Percentiles rank a stretch among this genome's conserved stretches.
Conservation (phyloP, 331 rosid species). For the Prunus yedoensis region DNA sequence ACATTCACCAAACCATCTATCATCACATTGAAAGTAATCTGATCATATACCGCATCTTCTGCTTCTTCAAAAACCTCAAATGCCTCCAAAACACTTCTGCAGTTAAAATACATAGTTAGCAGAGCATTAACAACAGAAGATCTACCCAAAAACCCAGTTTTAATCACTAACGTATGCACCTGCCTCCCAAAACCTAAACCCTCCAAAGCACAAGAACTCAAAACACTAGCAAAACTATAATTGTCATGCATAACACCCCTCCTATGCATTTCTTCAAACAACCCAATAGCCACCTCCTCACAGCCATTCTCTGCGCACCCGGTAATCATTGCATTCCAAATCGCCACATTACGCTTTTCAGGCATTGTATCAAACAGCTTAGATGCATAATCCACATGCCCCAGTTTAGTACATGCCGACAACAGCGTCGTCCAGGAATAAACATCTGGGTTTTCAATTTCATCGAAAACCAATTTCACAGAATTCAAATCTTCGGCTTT, state of each 20-base stretch:
- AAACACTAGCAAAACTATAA: slow-evolving; percentile 54
- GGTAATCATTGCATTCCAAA: slow-evolving; percentile 77
- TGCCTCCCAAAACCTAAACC: slow-evolving; percentile 56
- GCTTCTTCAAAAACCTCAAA: slow-evolving; percentile 54
- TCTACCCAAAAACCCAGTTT: slow-evolving; percentile 48
- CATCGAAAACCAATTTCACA: slow-evolving; percentile 35
- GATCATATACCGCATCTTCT: slow-evolving; percentile 37
- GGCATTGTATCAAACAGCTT: slow-evolving; percentile 58
- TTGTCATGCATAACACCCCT: slow-evolving; percentile 52
- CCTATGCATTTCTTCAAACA: slow-evolving; percentile 55
- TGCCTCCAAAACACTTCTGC: slow-evolving; percentile 44
- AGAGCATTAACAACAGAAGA: slow-evolving; percentile 68
- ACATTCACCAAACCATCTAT: slow-evolving; percentile 61
- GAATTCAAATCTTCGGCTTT: slow-evolving; percentile 47
- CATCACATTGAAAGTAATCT: slow-evolving; percentile 70
- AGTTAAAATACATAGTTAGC: slow-evolving; percentile 64
- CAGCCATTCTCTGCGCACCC: slow-evolving; percentile 49
- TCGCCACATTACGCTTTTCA: slow-evolving; percentile 31
- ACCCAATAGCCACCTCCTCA: slow-evolving; percentile 33
- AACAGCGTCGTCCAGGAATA: slow-evolving; percentile 78
- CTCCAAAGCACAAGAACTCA: slow-evolving; percentile 53
- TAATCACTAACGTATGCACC: slow-evolving; percentile 56
- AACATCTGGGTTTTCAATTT: slow-evolving; percentile 47
- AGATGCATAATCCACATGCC: slow-evolving; percentile 37
- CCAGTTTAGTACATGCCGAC: slow-evolving; percentile 53